A percentile compares a stretch with the other conserved stretches of the same genome.
Evolutionary conservation across 2,329 filamentous ascomycete genomes (phyloP).

Genomic region (Pseudocercospora macadamiae): DNA sequence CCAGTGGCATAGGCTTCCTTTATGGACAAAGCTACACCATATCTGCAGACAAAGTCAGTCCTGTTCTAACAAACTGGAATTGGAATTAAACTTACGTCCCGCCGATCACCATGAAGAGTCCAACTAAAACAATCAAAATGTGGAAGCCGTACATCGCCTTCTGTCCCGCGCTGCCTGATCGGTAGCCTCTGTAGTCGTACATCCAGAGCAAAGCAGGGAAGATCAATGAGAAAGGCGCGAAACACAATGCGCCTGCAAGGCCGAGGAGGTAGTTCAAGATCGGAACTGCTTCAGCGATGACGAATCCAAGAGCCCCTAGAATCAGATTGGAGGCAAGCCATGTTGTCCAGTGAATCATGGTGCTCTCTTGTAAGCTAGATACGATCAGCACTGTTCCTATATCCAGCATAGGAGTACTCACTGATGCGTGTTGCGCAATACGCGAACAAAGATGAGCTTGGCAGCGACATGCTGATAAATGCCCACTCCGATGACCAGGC

Average conservation of each 20-base stretch:
- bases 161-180: conserved; percentile 39
- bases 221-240: conserved; percentile 53
- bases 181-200: conserved; percentile 49
- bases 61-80: background rate
- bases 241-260: conserved; percentile 52
- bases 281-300: conserved; percentile 57
- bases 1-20: conserved; percentile 54
- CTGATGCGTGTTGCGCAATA: conserved; percentile 54
- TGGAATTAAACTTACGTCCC: conserved; percentile 39
- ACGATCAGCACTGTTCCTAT: background rate
- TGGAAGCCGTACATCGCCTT: conserved; percentile 45
- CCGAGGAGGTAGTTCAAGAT: conserved; percentile 58
- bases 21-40: conserved; percentile 53
- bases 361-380: conserved; percentile 49
- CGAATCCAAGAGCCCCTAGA: conserved; percentile 49
- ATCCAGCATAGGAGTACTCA: conserved; percentile 3
- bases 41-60: conserved; percentile 35
- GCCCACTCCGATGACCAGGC: conserved; percentile 53
- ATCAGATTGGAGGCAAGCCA: conserved; percentile 52
- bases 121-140: conserved; percentile 46
- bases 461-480: conserved; percentile 53
- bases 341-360: conserved; percentile 52
- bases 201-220: conserved; percentile 55
- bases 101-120: conserved; percentile 50
- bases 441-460: conserved; percentile 59